Percentiles rank a stretch among this genome's conserved stretches.
Conservation (phyloP, 2,329 filamentous ascomycete species). For the Talaromyces funiculosus region DNA sequence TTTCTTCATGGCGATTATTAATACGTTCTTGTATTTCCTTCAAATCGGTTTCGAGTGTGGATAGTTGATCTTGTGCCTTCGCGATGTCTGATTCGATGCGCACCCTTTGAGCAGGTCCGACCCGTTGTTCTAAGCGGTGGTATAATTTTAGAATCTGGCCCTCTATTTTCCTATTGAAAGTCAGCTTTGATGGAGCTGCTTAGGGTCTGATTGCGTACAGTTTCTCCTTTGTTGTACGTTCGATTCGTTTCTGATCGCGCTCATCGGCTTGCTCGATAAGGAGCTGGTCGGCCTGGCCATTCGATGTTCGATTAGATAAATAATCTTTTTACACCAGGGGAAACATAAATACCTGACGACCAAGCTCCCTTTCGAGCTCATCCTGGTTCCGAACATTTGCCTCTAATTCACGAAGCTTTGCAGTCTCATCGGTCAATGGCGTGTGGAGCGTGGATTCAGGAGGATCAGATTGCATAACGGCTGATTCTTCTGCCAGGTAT, state of each 20-base stretch:
- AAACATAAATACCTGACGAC: constrained; percentile 44
- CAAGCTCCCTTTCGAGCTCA: constrained; percentile 84
- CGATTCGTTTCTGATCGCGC: constrained; percentile 57
- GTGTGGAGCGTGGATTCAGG: neutral
- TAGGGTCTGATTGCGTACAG: constrained; percentile 26
- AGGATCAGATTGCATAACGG: neutral
- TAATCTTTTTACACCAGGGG: neutral
- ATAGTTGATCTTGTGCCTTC: constrained; percentile 60
- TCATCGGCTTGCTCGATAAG: constrained; percentile 59
- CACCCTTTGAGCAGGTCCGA: constrained; percentile 46
- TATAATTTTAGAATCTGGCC: constrained; percentile 58
- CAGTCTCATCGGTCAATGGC: constrained; percentile 46
- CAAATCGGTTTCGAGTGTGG: constrained; percentile 64
- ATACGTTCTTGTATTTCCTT: constrained; percentile 77
- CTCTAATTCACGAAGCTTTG: constrained; percentile 57
- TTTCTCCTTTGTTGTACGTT: constrained; percentile 50
- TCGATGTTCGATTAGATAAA: constrained; percentile 6
- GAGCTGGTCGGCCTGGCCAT: constrained; percentile 50
- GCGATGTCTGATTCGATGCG: constrained; percentile 54
- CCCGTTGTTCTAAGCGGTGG: constrained; percentile 52
- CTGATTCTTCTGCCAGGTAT: neutral
- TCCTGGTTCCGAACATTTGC: constrained; percentile 75
- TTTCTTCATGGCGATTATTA: constrained; percentile 61
- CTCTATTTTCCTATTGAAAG: constrained; percentile 50
- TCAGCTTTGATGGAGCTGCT: neutral